Conservation (phyloP, 2,329 filamentous ascomycete genomes). For the Zelopaecilomyces penicillatus region DNA sequence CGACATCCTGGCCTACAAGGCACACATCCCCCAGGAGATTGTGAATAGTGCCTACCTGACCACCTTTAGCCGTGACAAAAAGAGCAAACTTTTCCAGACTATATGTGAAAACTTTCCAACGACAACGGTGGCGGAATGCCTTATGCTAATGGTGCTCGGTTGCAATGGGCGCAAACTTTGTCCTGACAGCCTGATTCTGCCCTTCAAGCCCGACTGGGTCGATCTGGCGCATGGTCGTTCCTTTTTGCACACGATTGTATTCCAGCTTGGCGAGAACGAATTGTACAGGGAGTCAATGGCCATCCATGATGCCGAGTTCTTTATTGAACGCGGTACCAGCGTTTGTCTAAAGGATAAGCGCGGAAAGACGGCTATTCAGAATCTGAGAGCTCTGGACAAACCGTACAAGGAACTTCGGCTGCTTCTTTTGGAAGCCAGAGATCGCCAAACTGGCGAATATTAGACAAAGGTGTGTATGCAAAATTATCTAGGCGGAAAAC, state of each 20-base stretch:
- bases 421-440: not conserved
- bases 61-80: not conserved
- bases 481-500: not conserved
- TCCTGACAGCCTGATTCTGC: not conserved
- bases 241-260: constrained; percentile 8
- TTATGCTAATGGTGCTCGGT: not conserved
- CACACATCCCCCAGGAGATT: not conserved
- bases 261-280: not conserved
- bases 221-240: not conserved
- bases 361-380: not conserved
- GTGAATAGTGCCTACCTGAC: not conserved
- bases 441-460: not conserved
- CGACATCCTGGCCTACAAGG: not conserved
- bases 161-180: not conserved
- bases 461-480: not conserved
- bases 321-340: not conserved
- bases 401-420: not conserved
- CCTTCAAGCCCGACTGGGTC: constrained; percentile 5
- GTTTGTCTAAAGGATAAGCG: not conserved
- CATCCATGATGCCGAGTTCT: not conserved
- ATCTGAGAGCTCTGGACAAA: not conserved
- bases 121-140: not conserved
- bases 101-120: not conserved
- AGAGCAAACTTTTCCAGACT: not conserved
- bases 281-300: not conserved